Evolutionary conservation across 2,329 filamentous ascomycete genomes (phyloP), one percentile per base, ranked within the genome.

Genomic region (Neofusicoccum parvum): DNA sequence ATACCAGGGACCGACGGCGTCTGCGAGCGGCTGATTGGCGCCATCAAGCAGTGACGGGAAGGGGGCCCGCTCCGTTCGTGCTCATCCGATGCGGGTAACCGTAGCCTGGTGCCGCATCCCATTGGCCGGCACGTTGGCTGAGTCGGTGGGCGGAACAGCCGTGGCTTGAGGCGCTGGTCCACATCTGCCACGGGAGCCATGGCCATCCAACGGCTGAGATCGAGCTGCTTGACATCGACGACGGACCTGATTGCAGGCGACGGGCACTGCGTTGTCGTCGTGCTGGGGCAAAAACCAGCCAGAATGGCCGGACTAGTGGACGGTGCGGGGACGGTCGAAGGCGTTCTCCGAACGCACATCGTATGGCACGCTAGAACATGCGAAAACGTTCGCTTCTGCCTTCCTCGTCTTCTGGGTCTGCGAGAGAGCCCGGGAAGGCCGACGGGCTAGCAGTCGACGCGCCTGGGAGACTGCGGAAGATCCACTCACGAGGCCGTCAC

Each of bases 11-110:
- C 43, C n/a, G 41, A 45, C 41, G 62, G 63, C 63, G 53, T 43
- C 51, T 65, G 51, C 63, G 63, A 43, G 63, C 53, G 63, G 63
- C 63, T 58, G 63, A 65, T 65, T 65, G 63, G 63, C 53, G 50
- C 53, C 32, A 41, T 58, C 63, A 51, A 65, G 62, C 62, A 46
- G 49, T 45, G 60, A 54, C 49, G 49, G 62, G 49, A 46, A 39
- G 17, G 60, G 41, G 39, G 48, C 45, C 46, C 60, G 60, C 51
- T 50, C 50, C 62, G 41, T 46, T 60, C 54, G 39, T 46, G 34
- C 49, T 32, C 46, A 53, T 36, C 36, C 39, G 36, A 37, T 65
- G 64, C 64, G 64, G 64, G 46, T 62, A 60, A 12, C 54, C 64
- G 64, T 37, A 46, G 43, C 53, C 53, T 45, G 62, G 62, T 14